Conservation (phyloP, 768 basidiomycete species). For the Boletus tomentosulus region DNA sequence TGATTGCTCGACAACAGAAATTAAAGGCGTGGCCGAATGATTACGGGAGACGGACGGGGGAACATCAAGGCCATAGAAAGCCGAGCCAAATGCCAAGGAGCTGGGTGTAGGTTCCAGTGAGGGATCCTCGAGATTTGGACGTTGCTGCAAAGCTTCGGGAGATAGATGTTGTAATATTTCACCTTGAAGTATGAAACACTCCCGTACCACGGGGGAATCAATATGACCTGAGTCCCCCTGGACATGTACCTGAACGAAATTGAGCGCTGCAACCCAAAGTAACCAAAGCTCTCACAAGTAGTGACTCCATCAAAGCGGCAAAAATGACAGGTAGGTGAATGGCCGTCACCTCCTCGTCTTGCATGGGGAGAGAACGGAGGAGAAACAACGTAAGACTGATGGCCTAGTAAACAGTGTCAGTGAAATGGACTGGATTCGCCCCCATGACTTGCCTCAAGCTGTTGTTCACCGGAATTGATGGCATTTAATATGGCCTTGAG, state of each 20-base stretch:
- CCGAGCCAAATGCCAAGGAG: constrained; percentile 54
- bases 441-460: constrained; percentile 43
- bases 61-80: constrained; percentile 53
- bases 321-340: constrained; percentile 82
- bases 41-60: constrained; percentile 25
- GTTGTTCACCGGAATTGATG: constrained; percentile 40
- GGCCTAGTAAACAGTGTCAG: constrained; percentile 40
- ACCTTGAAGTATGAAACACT: constrained; percentile 47
- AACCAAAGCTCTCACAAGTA: constrained; percentile 48
- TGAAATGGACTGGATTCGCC: neutral
- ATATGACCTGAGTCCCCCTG: constrained; percentile 34
- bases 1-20: constrained; percentile 54
- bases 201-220: constrained; percentile 35
- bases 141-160: constrained; percentile 45
- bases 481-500: constrained; percentile 54
- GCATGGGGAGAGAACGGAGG: constrained; percentile 63
- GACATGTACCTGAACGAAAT: constrained; percentile 33
- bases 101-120: constrained; percentile 32
- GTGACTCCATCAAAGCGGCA: constrained; percentile 56
- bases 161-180: constrained; percentile 51
- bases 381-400: constrained; percentile 69
- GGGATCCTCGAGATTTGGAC: constrained; percentile 43
- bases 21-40: constrained; percentile 43
- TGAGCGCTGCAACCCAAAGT: neutral
- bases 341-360: constrained; percentile 83